Base-by-base conservation (phyloP, 345 rosid species). In the Cochlearia excelsa region DNA sequence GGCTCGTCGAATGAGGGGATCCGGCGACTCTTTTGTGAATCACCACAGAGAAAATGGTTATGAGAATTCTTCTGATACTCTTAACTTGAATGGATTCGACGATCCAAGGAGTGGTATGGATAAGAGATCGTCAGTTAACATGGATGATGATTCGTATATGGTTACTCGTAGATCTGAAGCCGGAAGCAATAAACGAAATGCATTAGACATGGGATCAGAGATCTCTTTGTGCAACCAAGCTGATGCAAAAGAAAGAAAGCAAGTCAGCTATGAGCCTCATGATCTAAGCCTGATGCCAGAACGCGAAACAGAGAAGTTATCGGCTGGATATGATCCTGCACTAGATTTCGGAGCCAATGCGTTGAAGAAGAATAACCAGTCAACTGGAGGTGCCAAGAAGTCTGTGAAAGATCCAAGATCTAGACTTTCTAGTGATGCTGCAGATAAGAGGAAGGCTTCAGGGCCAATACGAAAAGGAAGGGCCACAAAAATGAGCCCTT, bases 391-490 rank as follows among this genome's bases (percentile, higher is more conserved):
- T 50, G 63, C 80, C 47, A 92, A 76, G 56, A 82, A 76, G 74
- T 71, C 48, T 4, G 81, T 68, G 52, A 90, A 77, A 79, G 88
- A 78, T 72, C 76, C 65, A 52, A 93, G 80, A 74, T 71, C 77
- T 6, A 86, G 78, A 76, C 77, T 72, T 33, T 34, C 63, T 73
- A 70, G 69, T 47, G 83, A 77, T 74, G 43, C 72, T 38, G 73
- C 67, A 26, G 96, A 79, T 62, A 86, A 71, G 80, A 84, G 80
- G 66, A 88, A 86, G 75, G 76, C 67, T 35, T 77, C 68, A 1
- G 99, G 92, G 52, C 84, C 92, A 8, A 80, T 84, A 71, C 77
- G 95, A 58, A 93, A 77, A 78, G 92, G 85, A 50, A 87, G 84
- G 69, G 80, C 90, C 50, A 77, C 97, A 49, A 90, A 90, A 69